Percentiles rank a stretch among this genome's conserved stretches.
Conservation (phyloP, 2,329 filamentous ascomycete species). For the Lasiodiplodia hormozganensis region DNA sequence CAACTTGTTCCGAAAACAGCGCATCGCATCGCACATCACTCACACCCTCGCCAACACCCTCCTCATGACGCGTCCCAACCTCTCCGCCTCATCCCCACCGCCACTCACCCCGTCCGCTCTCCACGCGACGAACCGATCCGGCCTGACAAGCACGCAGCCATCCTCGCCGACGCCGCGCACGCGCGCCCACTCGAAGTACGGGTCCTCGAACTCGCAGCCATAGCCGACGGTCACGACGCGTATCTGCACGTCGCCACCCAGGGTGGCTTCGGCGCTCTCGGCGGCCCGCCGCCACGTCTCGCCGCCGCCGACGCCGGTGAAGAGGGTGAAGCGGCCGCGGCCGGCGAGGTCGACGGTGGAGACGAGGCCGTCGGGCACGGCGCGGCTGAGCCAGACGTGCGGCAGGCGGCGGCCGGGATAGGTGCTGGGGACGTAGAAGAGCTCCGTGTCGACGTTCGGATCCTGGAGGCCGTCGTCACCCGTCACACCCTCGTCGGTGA, state of each 20-base stretch:
- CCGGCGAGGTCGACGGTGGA: slow-evolving; percentile 69
- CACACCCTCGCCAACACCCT: slow-evolving; percentile 26
- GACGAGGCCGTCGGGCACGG: slow-evolving; percentile 52
- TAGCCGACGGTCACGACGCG: slow-evolving; percentile 62
- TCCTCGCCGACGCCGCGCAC: slow-evolving; percentile 63
- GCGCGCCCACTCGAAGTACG: slow-evolving; percentile 66
- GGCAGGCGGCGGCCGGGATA: slow-evolving; percentile 67
- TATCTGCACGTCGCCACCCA: slow-evolving; percentile 54
- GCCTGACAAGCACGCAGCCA: slow-evolving; percentile 64
- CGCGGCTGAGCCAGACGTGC: slow-evolving; percentile 67
- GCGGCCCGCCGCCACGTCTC: slow-evolving; percentile 61
- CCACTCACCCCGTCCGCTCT: slow-evolving; percentile 38
- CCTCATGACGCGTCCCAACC: slow-evolving; percentile 35
- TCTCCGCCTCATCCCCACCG: slow-evolving; percentile 32
- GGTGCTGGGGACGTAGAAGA: slow-evolving; percentile 49
- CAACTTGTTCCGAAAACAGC: no score
- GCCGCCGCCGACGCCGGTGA: slow-evolving; percentile 62
- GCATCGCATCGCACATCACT: neutral
- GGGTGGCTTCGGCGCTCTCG: slow-evolving; percentile 41
- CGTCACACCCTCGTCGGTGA: slow-evolving; percentile 48
- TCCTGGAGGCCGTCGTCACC: slow-evolving; percentile 45
- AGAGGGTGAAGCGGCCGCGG: slow-evolving; percentile 48
- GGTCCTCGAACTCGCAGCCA: slow-evolving; percentile 66
- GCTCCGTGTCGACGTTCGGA: slow-evolving; percentile 50
- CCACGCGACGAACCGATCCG: slow-evolving; percentile 67